These are phyloP conservation scores for Aspergillus sp. DNA, from an alignment of 2,329 filamentous ascomycete species.

Conservation along the genomic window DNA sequence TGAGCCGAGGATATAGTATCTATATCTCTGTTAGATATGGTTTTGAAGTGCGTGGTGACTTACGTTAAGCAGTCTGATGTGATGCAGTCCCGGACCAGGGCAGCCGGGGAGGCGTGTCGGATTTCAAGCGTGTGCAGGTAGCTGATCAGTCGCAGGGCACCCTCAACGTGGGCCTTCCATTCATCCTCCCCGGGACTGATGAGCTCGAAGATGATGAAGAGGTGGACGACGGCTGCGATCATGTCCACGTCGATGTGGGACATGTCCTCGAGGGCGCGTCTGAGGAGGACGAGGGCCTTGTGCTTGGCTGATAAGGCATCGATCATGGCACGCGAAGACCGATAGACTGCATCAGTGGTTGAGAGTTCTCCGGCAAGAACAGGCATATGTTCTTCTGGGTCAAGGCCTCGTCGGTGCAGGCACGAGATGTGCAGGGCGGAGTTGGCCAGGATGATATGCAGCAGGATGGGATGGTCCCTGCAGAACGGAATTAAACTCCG, in stretches of 20 bases:
- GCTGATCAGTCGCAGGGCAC: neutral
- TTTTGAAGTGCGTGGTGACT: neutral
- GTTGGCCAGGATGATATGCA: slow-evolving; percentile 1
- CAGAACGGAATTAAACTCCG: neutral
- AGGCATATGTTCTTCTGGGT: too few relatives aligned
- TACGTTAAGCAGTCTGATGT: slow-evolving; percentile 2
- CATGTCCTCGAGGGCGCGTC: neutral
- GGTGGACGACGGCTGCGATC: neutral
- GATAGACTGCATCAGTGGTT: neutral
- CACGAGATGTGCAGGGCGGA: slow-evolving; percentile 5
- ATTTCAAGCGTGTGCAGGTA: neutral
- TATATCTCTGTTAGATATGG: neutral
- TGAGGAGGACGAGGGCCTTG: neutral
- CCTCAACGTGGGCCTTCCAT: slow-evolving; percentile 5
- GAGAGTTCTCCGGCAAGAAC: too few relatives aligned
- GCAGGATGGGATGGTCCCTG: neutral
- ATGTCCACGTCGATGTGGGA: neutral
- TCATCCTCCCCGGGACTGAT: neutral
- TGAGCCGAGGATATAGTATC: neutral
- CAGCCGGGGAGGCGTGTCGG: neutral
- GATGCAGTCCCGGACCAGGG: neutral
- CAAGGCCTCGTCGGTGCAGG: neutral
- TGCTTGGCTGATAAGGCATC: slow-evolving; percentile 3
- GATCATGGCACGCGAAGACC: neutral
- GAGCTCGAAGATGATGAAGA: slow-evolving; percentile 9